Evolutionary conservation across 306 rosid species (phyloP).

Genomic region (Pterocarpus santalinus): DNA sequence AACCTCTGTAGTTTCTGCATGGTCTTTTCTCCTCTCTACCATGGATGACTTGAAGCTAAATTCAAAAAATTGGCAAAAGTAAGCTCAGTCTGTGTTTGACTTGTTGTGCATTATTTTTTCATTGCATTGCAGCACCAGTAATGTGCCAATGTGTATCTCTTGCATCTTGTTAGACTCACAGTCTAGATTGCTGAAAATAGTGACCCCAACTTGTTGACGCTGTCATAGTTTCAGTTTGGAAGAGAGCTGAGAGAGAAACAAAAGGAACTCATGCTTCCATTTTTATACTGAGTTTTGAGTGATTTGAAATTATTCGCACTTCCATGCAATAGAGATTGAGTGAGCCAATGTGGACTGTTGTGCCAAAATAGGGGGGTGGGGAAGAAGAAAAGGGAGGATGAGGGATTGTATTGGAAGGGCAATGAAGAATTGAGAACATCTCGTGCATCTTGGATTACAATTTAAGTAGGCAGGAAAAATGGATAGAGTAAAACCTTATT

Average conservation of each 20-base stretch:
- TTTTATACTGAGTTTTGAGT: not conserved
- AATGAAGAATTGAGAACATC: not conserved
- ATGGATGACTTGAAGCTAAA: slow-evolving; percentile 67
- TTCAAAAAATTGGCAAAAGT: slow-evolving; percentile 87
- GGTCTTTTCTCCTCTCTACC: slow-evolving; percentile 96
- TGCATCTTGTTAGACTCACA: slow-evolving; percentile 1
- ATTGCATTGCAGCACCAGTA: not conserved
- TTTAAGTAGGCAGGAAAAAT: not conserved
- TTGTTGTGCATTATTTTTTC: not conserved
- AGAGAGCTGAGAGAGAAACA: not conserved
- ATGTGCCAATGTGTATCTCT: slow-evolving; percentile 8
- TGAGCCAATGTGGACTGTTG: not conserved
- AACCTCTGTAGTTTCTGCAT: slow-evolving; percentile 76
- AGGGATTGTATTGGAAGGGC: not conserved
- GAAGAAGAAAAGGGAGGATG: not conserved
- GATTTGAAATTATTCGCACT: not conserved
- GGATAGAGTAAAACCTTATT: not conserved
- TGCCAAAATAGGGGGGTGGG: not conserved
- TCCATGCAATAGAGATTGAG: not conserved
- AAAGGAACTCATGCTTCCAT: not conserved
- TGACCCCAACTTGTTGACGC: not conserved
- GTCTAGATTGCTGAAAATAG: not conserved
- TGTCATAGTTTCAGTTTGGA: not conserved
- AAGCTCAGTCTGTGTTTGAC: slow-evolving; percentile 46
- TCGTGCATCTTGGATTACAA: not conserved